These are phyloP conservation scores for Monosporozyma unispora DNA, from an alignment of 805 yeast genomes.

Conservation along the genomic window DNA sequence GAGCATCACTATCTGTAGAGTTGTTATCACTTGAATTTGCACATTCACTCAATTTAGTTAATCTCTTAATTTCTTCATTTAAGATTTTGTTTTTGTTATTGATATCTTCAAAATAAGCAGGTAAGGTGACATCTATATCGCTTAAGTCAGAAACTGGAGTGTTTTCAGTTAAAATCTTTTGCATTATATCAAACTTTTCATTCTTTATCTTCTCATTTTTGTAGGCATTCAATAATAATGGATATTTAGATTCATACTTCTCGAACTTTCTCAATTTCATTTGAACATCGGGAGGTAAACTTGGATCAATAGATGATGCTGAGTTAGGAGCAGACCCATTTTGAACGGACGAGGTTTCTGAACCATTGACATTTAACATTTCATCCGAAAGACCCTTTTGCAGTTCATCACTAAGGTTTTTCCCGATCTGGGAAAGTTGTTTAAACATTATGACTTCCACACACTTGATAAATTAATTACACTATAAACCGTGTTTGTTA, in stretches of 20 bases:
- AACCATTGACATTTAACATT: conserved; percentile 2
- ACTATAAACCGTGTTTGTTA: neutral
- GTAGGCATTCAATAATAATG: conserved; percentile 74
- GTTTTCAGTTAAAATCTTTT: conserved; percentile 59
- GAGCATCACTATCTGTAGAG: neutral
- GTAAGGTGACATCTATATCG: conserved; percentile 61
- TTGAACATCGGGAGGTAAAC: conserved; percentile 48
- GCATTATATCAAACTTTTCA: conserved; percentile 53
- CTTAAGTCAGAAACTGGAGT: conserved; percentile 74
- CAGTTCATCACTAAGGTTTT: conserved; percentile 55
- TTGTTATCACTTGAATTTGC: neutral
- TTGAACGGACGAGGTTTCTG: neutral
- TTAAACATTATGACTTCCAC: conserved; percentile 36
- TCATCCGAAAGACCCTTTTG: conserved; percentile 35
- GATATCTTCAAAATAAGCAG: conserved; percentile 59
- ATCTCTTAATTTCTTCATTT: conserved; percentile 53
- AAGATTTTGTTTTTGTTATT: conserved; percentile 52
- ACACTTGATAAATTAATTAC: neutral
- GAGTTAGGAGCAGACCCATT: neutral
- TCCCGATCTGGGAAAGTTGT: conserved; percentile 51
- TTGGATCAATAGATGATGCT: conserved; percentile 18
- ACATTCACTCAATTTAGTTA: conserved; percentile 16
- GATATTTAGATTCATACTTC: conserved; percentile 88
- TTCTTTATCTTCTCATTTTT: conserved; percentile 65
- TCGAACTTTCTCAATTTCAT: conserved; percentile 63